Conservation (phyloP, 306 rosid genomes). For the Cicer bijugum region DNA sequence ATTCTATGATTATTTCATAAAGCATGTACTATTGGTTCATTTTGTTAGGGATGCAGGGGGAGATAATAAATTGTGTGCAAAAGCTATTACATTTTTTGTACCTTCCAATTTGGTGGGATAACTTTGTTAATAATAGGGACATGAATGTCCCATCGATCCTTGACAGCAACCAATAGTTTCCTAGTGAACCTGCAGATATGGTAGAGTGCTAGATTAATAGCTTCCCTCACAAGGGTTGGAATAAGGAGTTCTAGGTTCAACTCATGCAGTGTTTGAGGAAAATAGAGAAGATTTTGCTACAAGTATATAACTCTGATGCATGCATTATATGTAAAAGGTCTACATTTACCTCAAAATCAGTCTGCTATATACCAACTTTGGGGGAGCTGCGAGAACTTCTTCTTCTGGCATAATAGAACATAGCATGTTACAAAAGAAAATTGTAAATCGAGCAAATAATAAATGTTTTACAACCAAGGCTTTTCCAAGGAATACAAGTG, state of each 20-base stretch:
- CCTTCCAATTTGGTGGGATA: constrained; percentile 92
- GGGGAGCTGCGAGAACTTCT: constrained; percentile 92
- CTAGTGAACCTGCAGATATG: constrained; percentile 68
- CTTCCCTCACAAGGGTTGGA: constrained; percentile 15
- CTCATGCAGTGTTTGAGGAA: neutral
- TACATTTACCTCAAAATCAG: constrained; percentile 71
- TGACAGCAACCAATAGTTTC: constrained; percentile 83
- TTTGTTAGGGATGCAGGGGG: constrained; percentile 3
- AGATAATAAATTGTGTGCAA: constrained; percentile 28
- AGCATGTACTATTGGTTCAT: constrained; percentile 13
- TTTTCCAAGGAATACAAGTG: constrained; percentile 22
- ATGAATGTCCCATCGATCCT: constrained; percentile 79
- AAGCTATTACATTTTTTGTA: constrained; percentile 35
- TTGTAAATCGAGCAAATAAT: constrained; percentile 31
- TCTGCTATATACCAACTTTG: constrained; percentile 87
- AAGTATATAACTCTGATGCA: constrained; percentile 10
- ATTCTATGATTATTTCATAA: constrained; percentile 6
- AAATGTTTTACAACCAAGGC: constrained; percentile 14
- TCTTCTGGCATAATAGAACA: constrained; percentile 65
- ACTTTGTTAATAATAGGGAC: constrained; percentile 68
- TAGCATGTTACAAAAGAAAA: constrained; percentile 39
- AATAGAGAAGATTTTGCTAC: constrained; percentile 42
- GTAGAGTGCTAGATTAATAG: constrained; percentile 35
- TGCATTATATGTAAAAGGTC: constrained; percentile 26
- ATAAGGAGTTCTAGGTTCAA: neutral